Conservation (phyloP, 2,329 filamentous ascomycete species). For the Colletotrichum tropicicola region DNA sequence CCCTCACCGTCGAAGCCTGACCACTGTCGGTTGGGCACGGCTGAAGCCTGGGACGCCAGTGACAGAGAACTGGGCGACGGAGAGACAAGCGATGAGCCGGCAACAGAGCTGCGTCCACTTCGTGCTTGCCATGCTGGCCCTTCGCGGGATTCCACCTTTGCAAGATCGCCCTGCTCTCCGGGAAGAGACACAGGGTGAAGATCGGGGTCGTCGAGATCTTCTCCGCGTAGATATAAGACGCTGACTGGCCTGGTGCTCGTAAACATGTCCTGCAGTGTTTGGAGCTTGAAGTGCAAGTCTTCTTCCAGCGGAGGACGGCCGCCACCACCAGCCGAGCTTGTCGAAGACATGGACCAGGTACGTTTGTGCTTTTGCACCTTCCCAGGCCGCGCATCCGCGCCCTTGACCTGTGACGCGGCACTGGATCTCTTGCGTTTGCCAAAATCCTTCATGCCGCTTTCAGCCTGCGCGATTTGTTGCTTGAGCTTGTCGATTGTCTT, state of each 20-base stretch:
- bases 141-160: constrained; percentile 60
- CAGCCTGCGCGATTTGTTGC: constrained; percentile 86
- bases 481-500: constrained; percentile 97
- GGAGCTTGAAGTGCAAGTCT: constrained; percentile 81
- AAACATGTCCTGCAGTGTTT: constrained; percentile 87
- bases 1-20: constrained; percentile 64
- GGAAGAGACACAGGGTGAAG: constrained; percentile 78
- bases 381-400: constrained; percentile 70
- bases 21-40: constrained; percentile 55
- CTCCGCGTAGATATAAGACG: constrained; percentile 79
- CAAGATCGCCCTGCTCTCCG: constrained; percentile 71
- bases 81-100: constrained; percentile 69
- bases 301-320: constrained; percentile 69
- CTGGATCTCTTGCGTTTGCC: constrained; percentile 70
- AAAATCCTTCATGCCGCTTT: constrained; percentile 73
- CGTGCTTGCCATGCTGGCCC: constrained; percentile 58
- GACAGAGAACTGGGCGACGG: constrained; percentile 74
- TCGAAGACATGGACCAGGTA: constrained; percentile 93
- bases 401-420: constrained; percentile 52
- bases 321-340: constrained; percentile 65
- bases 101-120: constrained; percentile 66
- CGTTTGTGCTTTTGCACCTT: constrained; percentile 91
- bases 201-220: constrained; percentile 83
- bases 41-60: constrained; percentile 64
- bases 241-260: constrained; percentile 83